Base-by-base conservation (phyloP, 495 filamentous ascomycete genomes). In the Neurospora sp. region DNA sequence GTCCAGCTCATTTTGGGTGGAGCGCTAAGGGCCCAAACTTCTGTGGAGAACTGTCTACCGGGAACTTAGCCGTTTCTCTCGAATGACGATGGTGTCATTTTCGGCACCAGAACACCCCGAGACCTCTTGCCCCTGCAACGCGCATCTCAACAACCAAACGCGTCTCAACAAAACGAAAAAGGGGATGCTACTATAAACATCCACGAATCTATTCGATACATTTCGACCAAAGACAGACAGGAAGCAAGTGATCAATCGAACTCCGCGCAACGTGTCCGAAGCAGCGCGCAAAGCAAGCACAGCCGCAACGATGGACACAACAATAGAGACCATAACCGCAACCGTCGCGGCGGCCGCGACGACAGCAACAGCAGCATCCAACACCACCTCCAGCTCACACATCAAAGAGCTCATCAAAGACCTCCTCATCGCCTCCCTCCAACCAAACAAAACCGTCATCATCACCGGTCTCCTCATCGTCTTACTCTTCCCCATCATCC, bases 401-500 rank as follows among this genome's bases (percentile, higher is more conserved):
- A n/a, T 73, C n/a, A 66, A 62, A 24, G 71, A 73, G 62, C 39
- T 17, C 71, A 54, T 82, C 73, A 84, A 82, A 59, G 48, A 74
- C 43, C 59, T 78, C 75, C 59, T 85, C 76, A 83, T 86, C 77
- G 80, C 81, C 69, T 79, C 85, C 43, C 78, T 90, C 71, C 85
- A 79, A 34, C 89, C 89, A 1, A 87, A 88, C 11, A 73, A 82
- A 0, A 77, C 86, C 48, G 85, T 88, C 66, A 84, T 98, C 70
- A 78, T 88, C 62, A 79, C 93, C 78, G 90, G 92, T 7, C 76
- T 91, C 15, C 69, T 94, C 36, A 83, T 96, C 73, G 90, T 91
- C 48, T 82, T 98, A 71, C 81, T 91, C 19, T 80, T 92, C 17
- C 96, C 96, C 19, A 77, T 97, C 37, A 75, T 96, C 73, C 84